A percentile compares a stretch with the other conserved stretches of the same genome.
phyloP scores from a whole-genome alignment of 2,329 filamentous ascomycete genomes.

The Stachybotrys elegans region DNA sequence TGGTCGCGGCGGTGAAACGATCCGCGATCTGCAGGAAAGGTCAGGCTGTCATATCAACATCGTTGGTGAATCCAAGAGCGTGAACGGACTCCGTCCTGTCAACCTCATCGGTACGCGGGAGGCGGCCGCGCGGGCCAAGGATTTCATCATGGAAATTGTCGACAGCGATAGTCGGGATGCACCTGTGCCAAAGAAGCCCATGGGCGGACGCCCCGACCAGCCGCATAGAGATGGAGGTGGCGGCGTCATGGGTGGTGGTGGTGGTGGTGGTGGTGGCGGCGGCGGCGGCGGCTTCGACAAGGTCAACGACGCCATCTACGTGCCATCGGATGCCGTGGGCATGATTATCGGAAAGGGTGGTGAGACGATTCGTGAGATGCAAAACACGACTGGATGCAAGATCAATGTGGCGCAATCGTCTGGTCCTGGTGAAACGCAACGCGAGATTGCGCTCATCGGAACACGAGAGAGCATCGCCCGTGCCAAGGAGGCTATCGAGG shows the following conservation, averaged over 20 bases:
- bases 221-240: constrained; percentile 28
- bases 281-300: constrained; percentile 53
- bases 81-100: constrained; percentile 83
- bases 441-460: constrained; percentile 83
- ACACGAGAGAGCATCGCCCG: constrained; percentile 69
- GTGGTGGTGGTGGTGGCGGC: constrained; percentile 30
- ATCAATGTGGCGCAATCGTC: constrained; percentile 87
- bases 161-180: constrained; percentile 73
- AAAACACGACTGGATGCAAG: constrained; percentile 81
- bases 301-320: constrained; percentile 75
- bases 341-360: constrained; percentile 97
- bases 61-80: constrained; percentile 85
- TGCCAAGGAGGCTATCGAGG: constrained; percentile 81
- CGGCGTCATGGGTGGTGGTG: constrained; percentile 25
- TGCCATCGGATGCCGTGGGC: constrained; percentile 85
- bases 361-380: constrained; percentile 93
- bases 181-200: constrained; percentile 23
- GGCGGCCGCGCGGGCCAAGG: constrained; percentile 73
- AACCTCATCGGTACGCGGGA: constrained; percentile 79
- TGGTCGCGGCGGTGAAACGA: constrained; percentile 88
- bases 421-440: constrained; percentile 70
- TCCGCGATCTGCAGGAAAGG: constrained; percentile 84
- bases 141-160: constrained; percentile 88
- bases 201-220: constrained; percentile 23
- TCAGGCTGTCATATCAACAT: constrained; percentile 96